Conservation (phyloP, 75 land plant species). For the Pinus tabuliformis region DNA sequence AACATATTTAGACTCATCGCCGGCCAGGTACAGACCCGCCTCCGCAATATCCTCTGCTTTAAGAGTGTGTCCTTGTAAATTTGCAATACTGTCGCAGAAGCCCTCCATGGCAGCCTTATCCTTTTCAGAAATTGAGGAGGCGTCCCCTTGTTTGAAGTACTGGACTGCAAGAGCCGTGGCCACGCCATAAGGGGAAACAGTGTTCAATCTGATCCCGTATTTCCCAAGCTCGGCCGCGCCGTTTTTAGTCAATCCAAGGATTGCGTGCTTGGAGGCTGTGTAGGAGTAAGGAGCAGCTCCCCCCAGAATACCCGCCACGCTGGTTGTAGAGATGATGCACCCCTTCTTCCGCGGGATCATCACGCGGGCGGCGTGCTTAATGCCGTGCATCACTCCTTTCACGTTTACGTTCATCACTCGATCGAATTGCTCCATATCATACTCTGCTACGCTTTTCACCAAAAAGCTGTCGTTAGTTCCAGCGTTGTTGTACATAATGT, state of each 20-base stretch:
- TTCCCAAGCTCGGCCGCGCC: conserved; percentile 34
- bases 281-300: conserved; percentile 46
- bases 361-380: conserved; percentile 75
- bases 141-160: neutral
- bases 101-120: neutral
- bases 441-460: conserved; percentile 30
- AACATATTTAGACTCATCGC: neutral
- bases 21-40: neutral
- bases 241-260: conserved; percentile 36
- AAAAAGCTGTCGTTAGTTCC: conserved; percentile 30
- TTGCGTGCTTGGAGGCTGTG: conserved; percentile 32
- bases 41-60: conserved; percentile 6
- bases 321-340: conserved; percentile 44
- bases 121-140: neutral
- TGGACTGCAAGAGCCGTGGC: neutral
- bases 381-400: conserved; percentile 51
- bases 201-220: conserved; percentile 48
- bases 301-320: conserved; percentile 34
- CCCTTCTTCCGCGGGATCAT: conserved; percentile 54
- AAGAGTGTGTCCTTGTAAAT: neutral
- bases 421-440: conserved; percentile 46
- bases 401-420: conserved; percentile 50
- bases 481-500: conserved; percentile 64
- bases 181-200: conserved; percentile 45
- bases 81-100: neutral